Conservation (phyloP, 192 early-diverging fungal species). For the Coemansia guatemalensis region DNA sequence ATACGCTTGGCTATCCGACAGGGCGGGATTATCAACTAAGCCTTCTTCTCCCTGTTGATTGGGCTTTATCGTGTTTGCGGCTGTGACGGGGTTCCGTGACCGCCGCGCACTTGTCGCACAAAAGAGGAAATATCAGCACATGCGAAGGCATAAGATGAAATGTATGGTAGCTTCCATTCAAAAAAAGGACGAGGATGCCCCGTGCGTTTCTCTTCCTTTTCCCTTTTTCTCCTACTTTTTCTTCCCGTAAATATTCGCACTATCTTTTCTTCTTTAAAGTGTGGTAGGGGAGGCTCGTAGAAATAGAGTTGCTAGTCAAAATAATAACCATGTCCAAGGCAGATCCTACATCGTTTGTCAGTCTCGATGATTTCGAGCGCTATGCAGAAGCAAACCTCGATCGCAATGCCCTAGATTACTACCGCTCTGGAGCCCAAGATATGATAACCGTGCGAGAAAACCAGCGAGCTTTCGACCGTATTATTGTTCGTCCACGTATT, state of each 20-base stretch:
- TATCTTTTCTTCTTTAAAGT: no score
- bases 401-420: slow-evolving; percentile 55
- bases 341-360: slow-evolving; percentile 20
- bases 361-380: slow-evolving; percentile 52
- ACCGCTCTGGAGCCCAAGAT: slow-evolving; percentile 56
- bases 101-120: no score
- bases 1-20: slow-evolving; percentile 51
- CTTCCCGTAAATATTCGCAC: no score
- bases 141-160: no score
- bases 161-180: no score
- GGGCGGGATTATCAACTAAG: slow-evolving; percentile 43
- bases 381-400: slow-evolving; percentile 29
- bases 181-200: no score
- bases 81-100: no score
- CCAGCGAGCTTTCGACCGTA: slow-evolving; percentile 48
- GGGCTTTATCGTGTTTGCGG: no score
- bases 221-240: no score
- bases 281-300: background rate
- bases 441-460: slow-evolving; percentile 53
- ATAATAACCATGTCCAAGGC: background rate
- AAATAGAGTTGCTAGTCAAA: background rate
- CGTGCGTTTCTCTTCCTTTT: no score
- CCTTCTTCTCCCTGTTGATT: no score
- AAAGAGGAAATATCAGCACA: no score
- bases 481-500: slow-evolving; percentile 60